Conservation (phyloP, 2,329 filamentous ascomycete species). For the Alternaria angustiovoidea region DNA sequence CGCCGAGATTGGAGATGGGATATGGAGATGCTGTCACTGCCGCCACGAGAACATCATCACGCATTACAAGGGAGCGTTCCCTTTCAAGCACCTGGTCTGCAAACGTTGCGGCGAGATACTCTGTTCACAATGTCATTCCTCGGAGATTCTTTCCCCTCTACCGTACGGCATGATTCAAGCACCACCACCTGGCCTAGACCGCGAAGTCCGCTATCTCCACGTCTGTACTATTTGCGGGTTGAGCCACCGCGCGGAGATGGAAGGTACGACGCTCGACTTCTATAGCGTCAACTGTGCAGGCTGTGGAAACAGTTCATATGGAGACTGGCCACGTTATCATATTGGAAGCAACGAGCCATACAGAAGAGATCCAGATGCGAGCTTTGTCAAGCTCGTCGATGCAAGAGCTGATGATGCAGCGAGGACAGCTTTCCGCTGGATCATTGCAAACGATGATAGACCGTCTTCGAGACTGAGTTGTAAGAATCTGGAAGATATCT, state of each 20-base stretch:
- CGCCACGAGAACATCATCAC: constrained; percentile 24
- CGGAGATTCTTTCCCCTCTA: constrained; percentile 20
- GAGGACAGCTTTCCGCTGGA: constrained; percentile 12
- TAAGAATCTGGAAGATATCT: background rate
- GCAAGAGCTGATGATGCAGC: constrained; percentile 15
- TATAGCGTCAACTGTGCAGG: constrained; percentile 19
- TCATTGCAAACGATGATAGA: constrained; percentile 8
- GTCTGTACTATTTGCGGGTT: constrained; percentile 22
- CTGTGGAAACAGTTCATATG: constrained; percentile 19
- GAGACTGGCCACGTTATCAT: constrained; percentile 24
- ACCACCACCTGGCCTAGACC: background rate
- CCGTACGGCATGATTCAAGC: constrained; percentile 22
- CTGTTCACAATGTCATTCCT: constrained; percentile 16
- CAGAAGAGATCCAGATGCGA: constrained; percentile 21
- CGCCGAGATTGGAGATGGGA: constrained; percentile 24
- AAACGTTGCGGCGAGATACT: constrained; percentile 12
- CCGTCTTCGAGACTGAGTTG: background rate
- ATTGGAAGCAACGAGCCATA: constrained; percentile 25
- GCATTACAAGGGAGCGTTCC: constrained; percentile 20
- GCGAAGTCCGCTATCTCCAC: constrained; percentile 22
- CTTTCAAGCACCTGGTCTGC: constrained; percentile 24
- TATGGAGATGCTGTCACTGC: constrained; percentile 27
- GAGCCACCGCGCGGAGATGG: constrained; percentile 25
- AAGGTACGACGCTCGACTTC: constrained; percentile 19
- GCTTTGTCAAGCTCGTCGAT: constrained; percentile 20